phyloP scores from a whole-genome alignment of 2,329 filamentous ascomycete species.

The Aspergillus sp. region DNA sequence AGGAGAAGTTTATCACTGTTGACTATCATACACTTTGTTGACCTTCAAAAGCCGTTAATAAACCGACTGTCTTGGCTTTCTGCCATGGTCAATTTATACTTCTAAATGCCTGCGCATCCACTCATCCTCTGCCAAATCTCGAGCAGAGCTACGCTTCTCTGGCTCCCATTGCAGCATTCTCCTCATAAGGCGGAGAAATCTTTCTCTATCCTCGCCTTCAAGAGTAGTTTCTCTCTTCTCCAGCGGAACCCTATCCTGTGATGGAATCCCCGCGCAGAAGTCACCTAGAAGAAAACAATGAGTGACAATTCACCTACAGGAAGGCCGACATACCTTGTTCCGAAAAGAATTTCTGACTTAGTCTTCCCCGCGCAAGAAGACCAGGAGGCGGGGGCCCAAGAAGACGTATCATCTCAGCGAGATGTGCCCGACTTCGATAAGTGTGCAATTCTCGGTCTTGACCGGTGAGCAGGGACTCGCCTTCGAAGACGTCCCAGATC shows the following conservation, averaged over 20 bases:
- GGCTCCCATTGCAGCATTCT: constrained; percentile 37
- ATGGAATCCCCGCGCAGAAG: constrained; percentile 14
- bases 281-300: constrained; percentile 18
- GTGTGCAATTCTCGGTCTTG: constrained; percentile 32
- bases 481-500: constrained; percentile 50
- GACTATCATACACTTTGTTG: too few relatives aligned
- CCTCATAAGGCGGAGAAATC: constrained; percentile 27
- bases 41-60: too few relatives aligned
- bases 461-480: constrained; percentile 40
- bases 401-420: constrained; percentile 45
- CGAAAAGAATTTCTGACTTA: constrained; percentile 36
- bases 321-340: constrained; percentile 23
- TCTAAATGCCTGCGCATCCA: constrained; percentile 15
- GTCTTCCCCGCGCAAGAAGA: constrained; percentile 28
- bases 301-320: constrained; percentile 1
- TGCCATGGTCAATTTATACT: background rate
- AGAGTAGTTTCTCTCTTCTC: constrained; percentile 35
- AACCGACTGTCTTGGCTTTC: too few relatives aligned
- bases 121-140: constrained; percentile 22
- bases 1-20: too few relatives aligned
- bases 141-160: constrained; percentile 23
- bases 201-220: constrained; percentile 25
- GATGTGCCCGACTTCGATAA: constrained; percentile 43
- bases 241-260: constrained; percentile 23
- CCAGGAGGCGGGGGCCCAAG: constrained; percentile 40